Evolutionary conservation across 2,329 filamentous ascomycete genomes (phyloP), one percentile per base, ranked within the genome.

Genomic region (Aspergillus chevalieri): DNA sequence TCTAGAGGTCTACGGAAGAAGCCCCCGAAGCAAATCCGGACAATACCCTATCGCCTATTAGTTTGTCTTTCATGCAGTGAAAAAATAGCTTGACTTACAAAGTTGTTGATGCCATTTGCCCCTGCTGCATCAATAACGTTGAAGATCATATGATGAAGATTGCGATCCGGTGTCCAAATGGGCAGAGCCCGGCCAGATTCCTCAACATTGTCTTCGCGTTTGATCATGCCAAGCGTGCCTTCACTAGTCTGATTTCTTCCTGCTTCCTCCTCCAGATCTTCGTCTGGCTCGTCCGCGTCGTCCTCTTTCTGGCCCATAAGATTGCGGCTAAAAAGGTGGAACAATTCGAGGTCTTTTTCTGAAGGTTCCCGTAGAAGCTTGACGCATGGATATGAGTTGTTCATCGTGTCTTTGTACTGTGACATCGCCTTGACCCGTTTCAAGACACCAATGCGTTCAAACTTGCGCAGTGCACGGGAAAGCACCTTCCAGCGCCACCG

Each of bases 1-100:
- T 84, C 81, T 26, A 81, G 58, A 0, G 80, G 77, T 45, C 79
- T 70, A 47, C 73, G 74, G 65, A 77, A 82, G 56, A 79, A 76
- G 8, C 65, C 63, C 8, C 81, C 81, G 45, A 78, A 70, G 6
- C 71, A 60, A 55, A 60, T 42, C 55, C 66, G 57, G 59, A 67
- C 71, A 6, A 78, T 64, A 41, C 33, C 34, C 30, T 46, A 28
- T 73, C 65, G 67, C 72, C 44, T 15, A 44, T 33, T 7, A 51
- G 21, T 42, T 49, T 15, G 30, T 53, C 33, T 48, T 42, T 43
- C 10, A 12, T 12, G 10, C 10, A 30, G 2, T 9, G 9, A 28
- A 28, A 4, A 4, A 10, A 28, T 2, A 19, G 3, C 8, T 26
- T 15, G 9, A 57, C 68, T 60, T 56, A 73, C 70, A 36, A 66